Base-by-base conservation (phyloP, 495 filamentous ascomycete species). In the Podospora anserina region DNA sequence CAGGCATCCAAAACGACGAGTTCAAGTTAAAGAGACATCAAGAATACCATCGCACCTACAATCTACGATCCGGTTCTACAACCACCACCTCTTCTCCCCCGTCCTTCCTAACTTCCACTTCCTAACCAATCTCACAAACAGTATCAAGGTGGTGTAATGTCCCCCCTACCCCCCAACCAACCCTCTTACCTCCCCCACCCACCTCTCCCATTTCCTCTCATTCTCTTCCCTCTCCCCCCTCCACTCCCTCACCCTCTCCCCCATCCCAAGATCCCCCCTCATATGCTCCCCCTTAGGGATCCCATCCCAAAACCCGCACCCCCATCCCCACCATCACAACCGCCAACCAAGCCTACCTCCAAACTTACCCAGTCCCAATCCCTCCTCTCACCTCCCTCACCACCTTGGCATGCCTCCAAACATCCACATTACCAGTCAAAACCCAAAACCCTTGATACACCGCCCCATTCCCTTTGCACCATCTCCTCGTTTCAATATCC, bases 401-500 rank as follows among this genome's bases (percentile, higher is more conserved):
- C 23, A 84, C 76, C 6, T 70, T 70, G 34, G 81, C 84, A 56
- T 73, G 81, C 32, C 88, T 66, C 58, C 93, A 79, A 18, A 83
- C 76, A 11, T 82, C 86, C 6, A 68, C 69, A 70, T 95, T 94
- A 0, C 85, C 92, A 0, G 87, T 91, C 75, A 95, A 73, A 1
- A 90, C 93, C 91, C 91, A 93, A 78, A 93, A 94, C 23, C 86
- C 84, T 75, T 94, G 90, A 73, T 92, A 94, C 18, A 83, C 74
- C 53, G 91, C 87, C 27, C 79, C 80, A 6, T 84, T 77, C 44
- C 85, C 82, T 16, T 80, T 77, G 72, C 90, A 92, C 75, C 88
- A 94, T 0, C 74, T 73, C 11, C 91, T 84, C 7, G 93, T 69
- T 2, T 81, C 75, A 1, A 81, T 74, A 66, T 94, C 92, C 75